A percentile compares a stretch with the other conserved stretches of the same genome.
phyloP scores from a whole-genome alignment of 768 basidiomycete genomes.

The Mycena rosella region DNA sequence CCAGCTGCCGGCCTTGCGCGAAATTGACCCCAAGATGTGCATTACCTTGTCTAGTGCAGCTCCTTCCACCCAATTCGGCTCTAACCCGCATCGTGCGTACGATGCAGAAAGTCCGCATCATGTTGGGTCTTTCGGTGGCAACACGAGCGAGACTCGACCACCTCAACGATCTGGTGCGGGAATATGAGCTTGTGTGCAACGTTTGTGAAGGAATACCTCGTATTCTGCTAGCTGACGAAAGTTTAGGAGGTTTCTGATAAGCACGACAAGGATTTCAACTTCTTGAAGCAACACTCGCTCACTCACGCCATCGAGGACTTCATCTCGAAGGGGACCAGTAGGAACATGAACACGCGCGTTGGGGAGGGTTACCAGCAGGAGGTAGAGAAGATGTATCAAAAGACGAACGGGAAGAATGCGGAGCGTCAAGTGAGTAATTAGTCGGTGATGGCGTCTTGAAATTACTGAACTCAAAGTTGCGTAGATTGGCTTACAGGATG shows the following conservation, averaged over 20 bases:
- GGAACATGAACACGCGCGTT: slow-evolving; percentile 24
- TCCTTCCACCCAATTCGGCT: not conserved
- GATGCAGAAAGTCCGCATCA: not conserved
- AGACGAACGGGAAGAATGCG: slow-evolving; percentile 25
- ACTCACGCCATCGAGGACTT: slow-evolving; percentile 12
- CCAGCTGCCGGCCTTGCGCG: no score
- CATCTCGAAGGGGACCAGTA: slow-evolving; percentile 14
- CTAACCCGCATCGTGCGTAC: not conserved
- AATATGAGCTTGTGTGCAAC: slow-evolving; percentile 1
- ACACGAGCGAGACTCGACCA: not conserved
- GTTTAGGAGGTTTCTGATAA: slow-evolving; percentile 5
- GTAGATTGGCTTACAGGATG: slow-evolving; percentile 21
- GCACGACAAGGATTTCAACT: slow-evolving; percentile 16
- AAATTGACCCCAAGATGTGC: no score
- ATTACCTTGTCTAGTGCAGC: not conserved
- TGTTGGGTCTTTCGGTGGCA: not conserved
- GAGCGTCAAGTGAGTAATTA: slow-evolving; percentile 16
- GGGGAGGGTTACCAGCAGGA: slow-evolving; percentile 29
- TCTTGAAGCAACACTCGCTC: slow-evolving; percentile 24
- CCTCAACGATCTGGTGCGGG: not conserved
- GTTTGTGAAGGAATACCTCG: not conserved
- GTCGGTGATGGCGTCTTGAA: no score
- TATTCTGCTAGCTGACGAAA: not conserved
- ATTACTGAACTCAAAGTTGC: not conserved
- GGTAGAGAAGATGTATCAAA: slow-evolving; percentile 19